Percentiles rank a stretch among this genome's conserved stretches.
Conservation (phyloP, 495 filamentous ascomycete species). For the Choiromyces venosus region DNA sequence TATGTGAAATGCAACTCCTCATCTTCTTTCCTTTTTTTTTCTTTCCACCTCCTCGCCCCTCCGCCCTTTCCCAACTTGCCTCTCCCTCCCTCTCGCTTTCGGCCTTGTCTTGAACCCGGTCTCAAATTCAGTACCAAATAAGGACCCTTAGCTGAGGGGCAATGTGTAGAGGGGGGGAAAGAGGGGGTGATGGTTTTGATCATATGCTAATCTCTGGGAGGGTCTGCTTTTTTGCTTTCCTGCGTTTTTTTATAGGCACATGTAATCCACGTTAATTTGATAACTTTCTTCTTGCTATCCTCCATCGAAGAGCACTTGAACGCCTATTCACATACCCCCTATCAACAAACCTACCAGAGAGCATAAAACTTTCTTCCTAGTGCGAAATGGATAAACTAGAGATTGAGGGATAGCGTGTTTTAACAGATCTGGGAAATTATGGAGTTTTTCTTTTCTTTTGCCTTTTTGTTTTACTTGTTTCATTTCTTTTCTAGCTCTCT, state of each 20-base stretch:
- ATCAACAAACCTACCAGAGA: not conserved
- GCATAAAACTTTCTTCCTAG: not conserved
- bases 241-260: not conserved
- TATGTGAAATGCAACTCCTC: constrained; percentile 26
- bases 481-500: not conserved
- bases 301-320: not conserved
- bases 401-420: not conserved
- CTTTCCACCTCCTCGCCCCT: not conserved
- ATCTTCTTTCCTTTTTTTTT: not conserved
- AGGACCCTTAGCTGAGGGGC: not conserved
- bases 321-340: not conserved
- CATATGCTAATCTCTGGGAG: not conserved
- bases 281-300: not conserved
- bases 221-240: not conserved
- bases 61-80: too few relatives aligned
- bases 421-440: not conserved
- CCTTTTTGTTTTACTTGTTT: not conserved
- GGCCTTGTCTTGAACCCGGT: not conserved
- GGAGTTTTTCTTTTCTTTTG: not conserved
- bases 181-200: not conserved
- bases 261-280: not conserved
- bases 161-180: not conserved
- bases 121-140: not conserved
- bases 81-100: not conserved
- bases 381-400: not conserved